phyloP scores from a whole-genome alignment of 768 basidiomycete genomes.

The Tricholoma terreum region DNA sequence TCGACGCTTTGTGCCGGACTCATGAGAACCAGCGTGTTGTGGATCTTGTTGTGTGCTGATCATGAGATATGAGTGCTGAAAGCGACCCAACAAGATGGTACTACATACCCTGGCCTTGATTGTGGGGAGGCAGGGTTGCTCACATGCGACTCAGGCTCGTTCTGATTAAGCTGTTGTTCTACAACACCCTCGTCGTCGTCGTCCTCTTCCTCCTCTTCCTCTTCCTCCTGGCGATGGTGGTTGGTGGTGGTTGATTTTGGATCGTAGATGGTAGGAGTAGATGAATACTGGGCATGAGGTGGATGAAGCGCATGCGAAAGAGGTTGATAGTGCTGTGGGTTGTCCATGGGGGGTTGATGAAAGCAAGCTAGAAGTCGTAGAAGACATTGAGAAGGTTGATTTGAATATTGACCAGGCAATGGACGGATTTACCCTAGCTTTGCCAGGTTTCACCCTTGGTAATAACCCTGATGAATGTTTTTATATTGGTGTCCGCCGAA shows the following conservation, averaged over 20 bases:
- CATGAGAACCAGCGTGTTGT: conserved; percentile 27
- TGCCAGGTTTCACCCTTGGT: conserved; percentile 12
- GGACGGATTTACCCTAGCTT: no score
- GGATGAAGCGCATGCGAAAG: conserved; percentile 76
- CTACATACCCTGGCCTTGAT: conserved; percentile 28
- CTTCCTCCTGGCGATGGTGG: conserved; percentile 37
- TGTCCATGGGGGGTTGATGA: conserved; percentile 43
- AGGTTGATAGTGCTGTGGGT: conserved; percentile 78
- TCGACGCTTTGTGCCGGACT: conserved; percentile 58
- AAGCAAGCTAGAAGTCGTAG: conserved; percentile 5
- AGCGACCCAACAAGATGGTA: neutral
- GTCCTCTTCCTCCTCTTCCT: conserved; percentile 62
- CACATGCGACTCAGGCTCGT: conserved; percentile 42
- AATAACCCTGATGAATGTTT: conserved; percentile 31
- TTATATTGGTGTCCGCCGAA: conserved; percentile 23
- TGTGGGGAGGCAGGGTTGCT: conserved; percentile 37
- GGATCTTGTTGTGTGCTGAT: conserved; percentile 21
- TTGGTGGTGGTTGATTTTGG: conserved; percentile 15
- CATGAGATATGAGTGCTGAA: conserved; percentile 5
- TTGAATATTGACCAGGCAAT: conserved; percentile 6
- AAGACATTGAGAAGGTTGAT: neutral
- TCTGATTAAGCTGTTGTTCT: conserved; percentile 59
- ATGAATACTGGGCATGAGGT: conserved; percentile 33
- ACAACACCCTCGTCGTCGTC: conserved; percentile 75
- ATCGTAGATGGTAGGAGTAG: conserved; percentile 22